phyloP scores from a whole-genome alignment of 169 alveolate species.

The Blepharisma undulans region DNA sequence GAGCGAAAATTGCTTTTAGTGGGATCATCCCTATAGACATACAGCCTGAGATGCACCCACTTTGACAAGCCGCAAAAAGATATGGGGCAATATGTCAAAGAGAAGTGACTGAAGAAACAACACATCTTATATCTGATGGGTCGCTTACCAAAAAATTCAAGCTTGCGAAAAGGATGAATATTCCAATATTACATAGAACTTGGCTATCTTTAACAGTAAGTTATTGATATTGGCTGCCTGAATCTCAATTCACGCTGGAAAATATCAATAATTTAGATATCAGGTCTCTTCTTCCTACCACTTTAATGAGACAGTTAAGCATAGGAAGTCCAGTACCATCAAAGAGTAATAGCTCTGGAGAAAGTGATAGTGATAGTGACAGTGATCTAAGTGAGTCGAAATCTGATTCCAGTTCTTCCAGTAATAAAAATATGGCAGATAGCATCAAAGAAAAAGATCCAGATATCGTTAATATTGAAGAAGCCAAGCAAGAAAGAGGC shows the following conservation, averaged over 20 bases:
- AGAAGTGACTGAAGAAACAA: not conserved
- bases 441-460: not conserved
- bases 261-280: slow-evolving; percentile 19
- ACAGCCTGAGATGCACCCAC: not conserved
- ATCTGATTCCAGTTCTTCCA: not conserved
- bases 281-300: not conserved
- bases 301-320: not conserved
- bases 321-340: not conserved
- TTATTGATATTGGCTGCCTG: slow-evolving; percentile 14
- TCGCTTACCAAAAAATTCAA: slow-evolving; percentile 1
- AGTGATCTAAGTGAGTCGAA: not conserved
- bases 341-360: not conserved
- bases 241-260: not conserved
- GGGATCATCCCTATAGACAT: not conserved
- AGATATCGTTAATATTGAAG: not conserved
- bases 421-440: not conserved
- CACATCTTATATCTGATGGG: not conserved
- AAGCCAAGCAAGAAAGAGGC: not conserved
- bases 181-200: not conserved
- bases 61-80: not conserved
- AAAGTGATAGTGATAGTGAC: slow-evolving; percentile 21
- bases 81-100: slow-evolving; percentile 7
- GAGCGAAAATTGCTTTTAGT: not conserved
- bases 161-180: not conserved
- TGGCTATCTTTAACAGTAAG: not conserved